Conservation (phyloP, 2,329 filamentous ascomycete genomes). For the Aspergillus cejpii region DNA sequence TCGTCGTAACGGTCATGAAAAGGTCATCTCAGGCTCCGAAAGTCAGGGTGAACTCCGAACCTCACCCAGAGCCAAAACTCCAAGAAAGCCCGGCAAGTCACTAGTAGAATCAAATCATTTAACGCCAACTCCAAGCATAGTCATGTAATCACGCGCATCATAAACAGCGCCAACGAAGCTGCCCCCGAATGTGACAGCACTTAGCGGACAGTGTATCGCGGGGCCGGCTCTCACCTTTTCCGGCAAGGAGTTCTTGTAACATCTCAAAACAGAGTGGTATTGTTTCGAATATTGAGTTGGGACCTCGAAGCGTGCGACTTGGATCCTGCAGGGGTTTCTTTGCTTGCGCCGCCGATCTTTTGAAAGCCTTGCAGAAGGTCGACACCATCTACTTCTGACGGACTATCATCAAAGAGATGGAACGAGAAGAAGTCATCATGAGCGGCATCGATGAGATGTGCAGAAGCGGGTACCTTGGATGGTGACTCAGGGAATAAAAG, state of each 20-base stretch:
- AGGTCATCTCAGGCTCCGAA: constrained; percentile 27
- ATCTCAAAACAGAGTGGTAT: constrained; percentile 31
- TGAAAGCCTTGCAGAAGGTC: constrained; percentile 45
- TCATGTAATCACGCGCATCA: background rate
- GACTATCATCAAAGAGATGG: constrained; percentile 42
- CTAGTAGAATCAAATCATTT: background rate
- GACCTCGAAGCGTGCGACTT: constrained; percentile 27
- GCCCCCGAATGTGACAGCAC: background rate
- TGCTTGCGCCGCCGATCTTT: constrained; percentile 40
- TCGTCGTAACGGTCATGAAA: constrained; percentile 36
- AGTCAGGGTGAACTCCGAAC: constrained; percentile 23
- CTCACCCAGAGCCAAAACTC: constrained; percentile 23
- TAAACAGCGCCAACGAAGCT: background rate
- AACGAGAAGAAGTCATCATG: constrained; percentile 46
- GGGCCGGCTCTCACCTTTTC: background rate
- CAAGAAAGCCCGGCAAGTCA: constrained; percentile 12
- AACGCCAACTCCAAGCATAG: background rate
- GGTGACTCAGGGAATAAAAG: constrained; percentile 37
- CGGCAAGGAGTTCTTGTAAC: background rate
- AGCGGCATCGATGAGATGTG: constrained; percentile 31
- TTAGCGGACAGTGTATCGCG: background rate
- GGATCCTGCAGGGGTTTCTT: constrained; percentile 29
- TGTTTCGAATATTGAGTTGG: constrained; percentile 29
- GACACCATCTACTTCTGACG: constrained; percentile 40
- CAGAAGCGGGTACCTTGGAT: constrained; percentile 31